Evolutionary conservation across 345 rosid genomes (phyloP), one percentile per base, ranked within the genome.

Genomic region (Brassica carinata): DNA sequence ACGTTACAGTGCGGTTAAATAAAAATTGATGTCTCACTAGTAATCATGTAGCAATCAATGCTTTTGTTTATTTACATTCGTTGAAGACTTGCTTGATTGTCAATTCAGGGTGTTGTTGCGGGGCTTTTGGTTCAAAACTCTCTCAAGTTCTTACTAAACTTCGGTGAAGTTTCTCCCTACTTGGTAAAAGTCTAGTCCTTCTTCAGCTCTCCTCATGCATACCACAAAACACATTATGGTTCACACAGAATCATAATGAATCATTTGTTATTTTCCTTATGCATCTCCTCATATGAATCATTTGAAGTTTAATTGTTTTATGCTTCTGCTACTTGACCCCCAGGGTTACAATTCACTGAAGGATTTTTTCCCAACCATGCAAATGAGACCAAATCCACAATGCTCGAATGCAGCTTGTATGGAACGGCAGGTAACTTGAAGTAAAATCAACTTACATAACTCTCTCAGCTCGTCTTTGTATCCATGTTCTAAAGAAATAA

Each of bases 291-390:
- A n/a, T n/a, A 3, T 3, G 4, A 70, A 40, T 57, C 57, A 58
- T 14, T 8, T 31, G 8, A 57, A 2, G 30, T 70, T 5, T 19
- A 53, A 30, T 64, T 1, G 34, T 33, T 29, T 63, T 8, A 53
- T 69, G 18, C 18, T 14, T 51, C 80, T 77, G 45, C 64, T 73
- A 51, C 72, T 75, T 85, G 79, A 51, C 74, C 7, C 36, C 84
- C 85, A 92, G 99, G 99, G 98, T 53, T 96, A 93, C 79, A 96
- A 89, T 86, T 92, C 99, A 74, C 94, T 96, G 23, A 96, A 93
- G 82, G 98, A 93, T 83, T 96, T 43, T 83, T 96, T 96, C 84
- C 99, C 98, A 77, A 89, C 98, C 69, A 90, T 96, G 98, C 88
- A 89, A 85, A 90, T 91, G 98, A 93, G 86, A 87, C 98, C 98